Evolutionary conservation across 2,329 filamentous ascomycete genomes (phyloP).

Genomic region (Mollisia scopiformis): DNA sequence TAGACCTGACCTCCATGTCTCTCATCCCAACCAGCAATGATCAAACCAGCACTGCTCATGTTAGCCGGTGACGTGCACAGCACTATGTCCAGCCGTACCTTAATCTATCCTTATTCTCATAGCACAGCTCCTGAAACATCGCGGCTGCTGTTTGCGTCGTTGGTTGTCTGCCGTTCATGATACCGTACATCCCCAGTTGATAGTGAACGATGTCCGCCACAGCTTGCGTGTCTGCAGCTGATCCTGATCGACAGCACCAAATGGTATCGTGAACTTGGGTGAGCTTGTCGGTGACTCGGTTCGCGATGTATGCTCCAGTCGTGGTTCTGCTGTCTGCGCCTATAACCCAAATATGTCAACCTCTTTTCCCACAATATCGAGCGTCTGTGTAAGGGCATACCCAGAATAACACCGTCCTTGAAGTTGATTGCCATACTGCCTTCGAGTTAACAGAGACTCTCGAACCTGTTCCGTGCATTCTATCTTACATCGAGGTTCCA

Average conservation of each 20-base stretch:
- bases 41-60: constrained; percentile 78
- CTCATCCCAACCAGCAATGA: constrained; percentile 97
- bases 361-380: background rate
- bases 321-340: constrained; percentile 97
- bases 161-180: constrained; percentile 85
- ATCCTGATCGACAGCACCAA: constrained; percentile 98
- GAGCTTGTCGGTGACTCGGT: constrained; percentile 98
- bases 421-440: constrained; percentile 97
- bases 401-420: constrained; percentile 95
- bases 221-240: constrained; percentile 95
- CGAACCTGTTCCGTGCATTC: constrained; percentile 21
- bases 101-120: constrained; percentile 92
- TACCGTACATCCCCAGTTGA: constrained; percentile 89
- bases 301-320: constrained; percentile 97
- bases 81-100: constrained; percentile 60
- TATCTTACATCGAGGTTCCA: constrained; percentile 90
- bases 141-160: constrained; percentile 95
- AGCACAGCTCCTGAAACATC: constrained; percentile 97
- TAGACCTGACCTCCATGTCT: constrained; percentile 96
- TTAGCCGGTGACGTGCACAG: constrained; percentile 24
- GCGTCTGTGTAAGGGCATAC: constrained; percentile 44
- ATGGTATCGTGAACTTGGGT: constrained; percentile 98
- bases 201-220: constrained; percentile 98
- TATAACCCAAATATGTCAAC: constrained; percentile 35
- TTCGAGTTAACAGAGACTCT: constrained; percentile 32